Percentiles rank a stretch among this genome's conserved stretches.
These are phyloP conservation scores for Lignosus rhinocerotis DNA, from an alignment of 1,284 basidiomycete species.

Conservation along the genomic window DNA sequence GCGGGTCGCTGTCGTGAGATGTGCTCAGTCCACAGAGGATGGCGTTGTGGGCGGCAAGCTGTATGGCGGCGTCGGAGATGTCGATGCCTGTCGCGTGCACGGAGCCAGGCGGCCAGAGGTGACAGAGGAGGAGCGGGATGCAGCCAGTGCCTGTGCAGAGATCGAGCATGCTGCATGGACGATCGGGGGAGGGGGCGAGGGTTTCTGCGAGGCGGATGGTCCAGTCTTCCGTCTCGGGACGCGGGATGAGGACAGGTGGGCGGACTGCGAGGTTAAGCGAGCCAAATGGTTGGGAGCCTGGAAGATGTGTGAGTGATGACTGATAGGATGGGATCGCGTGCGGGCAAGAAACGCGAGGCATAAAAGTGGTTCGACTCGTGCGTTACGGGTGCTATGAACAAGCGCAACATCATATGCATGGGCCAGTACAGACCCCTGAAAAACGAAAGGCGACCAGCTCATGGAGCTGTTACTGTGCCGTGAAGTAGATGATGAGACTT, in stretches of 20 bases:
- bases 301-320: not conserved
- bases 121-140: slow-evolving; percentile 80
- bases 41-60: slow-evolving; percentile 74
- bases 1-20: not conserved
- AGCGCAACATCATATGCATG: too few relatives aligned
- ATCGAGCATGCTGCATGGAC: slow-evolving; percentile 67
- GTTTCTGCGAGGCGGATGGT: slow-evolving; percentile 53
- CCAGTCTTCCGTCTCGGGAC: slow-evolving; percentile 91
- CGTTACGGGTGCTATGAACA: too few relatives aligned
- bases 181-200: slow-evolving; percentile 39
- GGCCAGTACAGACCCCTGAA: too few relatives aligned
- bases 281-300: slow-evolving; percentile 89
- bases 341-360: too few relatives aligned
- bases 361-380: not conserved
- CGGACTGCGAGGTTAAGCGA: slow-evolving; percentile 70
- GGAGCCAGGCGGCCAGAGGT: slow-evolving; percentile 53
- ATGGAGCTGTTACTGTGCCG: not conserved
- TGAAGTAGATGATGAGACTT: slow-evolving; percentile 24
- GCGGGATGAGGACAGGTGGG: slow-evolving; percentile 84
- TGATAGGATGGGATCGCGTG: too few relatives aligned
- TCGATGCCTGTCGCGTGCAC: slow-evolving; percentile 70
- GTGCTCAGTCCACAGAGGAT: slow-evolving; percentile 39
- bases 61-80: slow-evolving; percentile 66
- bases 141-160: slow-evolving; percentile 90
- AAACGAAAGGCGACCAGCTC: too few relatives aligned